Percentiles rank a stretch among this genome's conserved stretches.
Conservation (phyloP, 139 green algal species). For the Micractinium conductrix region DNA sequence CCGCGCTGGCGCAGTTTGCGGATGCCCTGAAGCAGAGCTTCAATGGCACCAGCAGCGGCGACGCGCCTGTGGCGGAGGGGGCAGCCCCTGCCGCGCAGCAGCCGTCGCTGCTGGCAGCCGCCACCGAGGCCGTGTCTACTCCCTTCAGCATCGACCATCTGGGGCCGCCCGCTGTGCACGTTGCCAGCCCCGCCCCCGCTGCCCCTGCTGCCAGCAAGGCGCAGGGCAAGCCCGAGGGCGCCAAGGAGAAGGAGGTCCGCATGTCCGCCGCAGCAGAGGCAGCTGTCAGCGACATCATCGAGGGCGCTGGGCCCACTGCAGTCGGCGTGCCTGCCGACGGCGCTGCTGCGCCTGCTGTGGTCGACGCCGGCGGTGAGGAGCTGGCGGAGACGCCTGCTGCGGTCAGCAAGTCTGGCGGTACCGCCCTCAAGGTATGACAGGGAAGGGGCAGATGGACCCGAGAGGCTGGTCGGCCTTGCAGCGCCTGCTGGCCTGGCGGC, state of each 20-base stretch:
- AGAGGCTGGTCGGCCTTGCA: too few species aligned
- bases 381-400: neutral
- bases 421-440: neutral
- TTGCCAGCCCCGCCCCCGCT: neutral
- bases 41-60: neutral
- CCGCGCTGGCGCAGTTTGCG: neutral
- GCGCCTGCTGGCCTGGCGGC: too few species aligned
- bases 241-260: neutral
- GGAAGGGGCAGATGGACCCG: too few species aligned
- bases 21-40: conserved; percentile 1
- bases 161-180: neutral
- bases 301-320: neutral
- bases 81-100: too few species aligned
- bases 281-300: neutral
- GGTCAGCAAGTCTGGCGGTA: neutral
- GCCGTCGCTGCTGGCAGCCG: neutral
- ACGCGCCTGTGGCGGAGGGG: neutral
- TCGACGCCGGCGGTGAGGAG: neutral
- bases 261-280: neutral
- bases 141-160: neutral
- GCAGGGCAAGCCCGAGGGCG: neutral
- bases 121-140: neutral
- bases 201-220: neutral
- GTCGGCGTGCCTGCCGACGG: neutral
- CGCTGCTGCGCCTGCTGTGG: neutral